Evolutionary conservation across 2,329 filamentous ascomycete genomes (phyloP).

Genomic region (Acarospora socialis): DNA sequence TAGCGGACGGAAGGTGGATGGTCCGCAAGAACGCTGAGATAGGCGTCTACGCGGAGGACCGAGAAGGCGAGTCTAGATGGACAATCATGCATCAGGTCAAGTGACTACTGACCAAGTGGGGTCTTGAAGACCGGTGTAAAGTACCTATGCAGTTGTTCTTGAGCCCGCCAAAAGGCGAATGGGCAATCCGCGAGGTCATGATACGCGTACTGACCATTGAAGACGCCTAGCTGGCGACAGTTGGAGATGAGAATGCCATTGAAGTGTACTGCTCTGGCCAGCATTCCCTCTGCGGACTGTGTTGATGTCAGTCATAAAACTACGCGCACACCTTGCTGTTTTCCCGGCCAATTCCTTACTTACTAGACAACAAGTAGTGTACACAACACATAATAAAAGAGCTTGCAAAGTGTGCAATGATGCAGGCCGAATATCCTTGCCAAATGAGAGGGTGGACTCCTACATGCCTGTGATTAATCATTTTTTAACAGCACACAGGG

Average conservation of each 20-base stretch:
- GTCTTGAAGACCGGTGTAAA: background rate
- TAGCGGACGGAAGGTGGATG: conserved; percentile 5
- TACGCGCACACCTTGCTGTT: background rate
- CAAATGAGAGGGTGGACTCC: conserved; percentile 1
- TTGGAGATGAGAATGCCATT: conserved; percentile 5
- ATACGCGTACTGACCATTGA: conserved; percentile 5
- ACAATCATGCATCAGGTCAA: background rate
- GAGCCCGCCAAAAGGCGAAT: conserved; percentile 1
- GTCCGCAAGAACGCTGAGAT: conserved; percentile 6
- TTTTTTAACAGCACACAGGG: background rate
- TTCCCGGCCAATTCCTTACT: background rate
- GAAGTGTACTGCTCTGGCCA: conserved; percentile 5
- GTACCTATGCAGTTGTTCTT: conserved; percentile 7
- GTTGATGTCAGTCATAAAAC: conserved; percentile 1
- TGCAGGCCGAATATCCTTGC: conserved; percentile 1
- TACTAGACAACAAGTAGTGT: conserved; percentile 2
- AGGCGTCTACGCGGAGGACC: conserved; percentile 4
- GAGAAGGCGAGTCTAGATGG: conserved; percentile 4
- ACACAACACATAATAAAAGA: conserved; percentile 5
- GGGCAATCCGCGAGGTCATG: conserved; percentile 2
- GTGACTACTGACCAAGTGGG: background rate
- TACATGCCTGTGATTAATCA: background rate
- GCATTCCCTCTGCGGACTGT: conserved; percentile 3
- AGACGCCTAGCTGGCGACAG: conserved; percentile 5
- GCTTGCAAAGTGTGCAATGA: conserved; percentile 2